These are phyloP conservation scores for Fomitopsis pulvina DNA, from an alignment of 768 basidiomycete genomes.

Conservation along the genomic window DNA sequence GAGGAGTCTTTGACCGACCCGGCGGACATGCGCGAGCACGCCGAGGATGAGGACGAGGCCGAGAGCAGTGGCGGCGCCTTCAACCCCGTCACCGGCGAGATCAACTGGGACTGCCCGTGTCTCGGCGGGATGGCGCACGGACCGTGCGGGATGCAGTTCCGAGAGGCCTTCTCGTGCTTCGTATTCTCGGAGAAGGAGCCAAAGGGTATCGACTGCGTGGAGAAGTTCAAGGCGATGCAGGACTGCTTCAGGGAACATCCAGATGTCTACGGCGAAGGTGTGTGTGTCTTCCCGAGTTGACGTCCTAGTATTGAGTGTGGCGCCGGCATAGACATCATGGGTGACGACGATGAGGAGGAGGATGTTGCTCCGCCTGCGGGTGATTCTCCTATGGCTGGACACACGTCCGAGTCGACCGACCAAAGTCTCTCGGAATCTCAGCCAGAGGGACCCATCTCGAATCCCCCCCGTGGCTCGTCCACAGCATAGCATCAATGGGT, in stretches of 20 bases:
- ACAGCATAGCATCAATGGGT: neutral
- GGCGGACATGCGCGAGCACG: conserved; percentile 1
- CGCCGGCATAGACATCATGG: conserved; percentile 55
- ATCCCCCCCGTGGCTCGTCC: neutral
- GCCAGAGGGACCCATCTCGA: neutral
- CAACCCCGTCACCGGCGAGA: conserved; percentile 96
- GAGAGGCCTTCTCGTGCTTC: conserved; percentile 95
- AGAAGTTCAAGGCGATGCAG: conserved; percentile 97
- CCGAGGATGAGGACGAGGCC: conserved; percentile 12
- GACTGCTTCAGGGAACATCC: conserved; percentile 95
- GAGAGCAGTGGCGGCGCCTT: conserved; percentile 50
- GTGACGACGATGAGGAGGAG: conserved; percentile 55
- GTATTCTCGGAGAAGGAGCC: conserved; percentile 91
- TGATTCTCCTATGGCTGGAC: conserved; percentile 2
- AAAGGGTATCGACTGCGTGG: conserved; percentile 96
- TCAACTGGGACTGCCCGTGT: conserved; percentile 99
- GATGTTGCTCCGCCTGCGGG: neutral
- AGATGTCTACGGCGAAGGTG: conserved; percentile 92
- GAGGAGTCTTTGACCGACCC: conserved; percentile 3
- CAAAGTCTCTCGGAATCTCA: neutral
- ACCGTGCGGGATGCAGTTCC: conserved; percentile 90
- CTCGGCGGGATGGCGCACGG: conserved; percentile 98
- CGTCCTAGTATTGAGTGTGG: conserved; percentile 6
- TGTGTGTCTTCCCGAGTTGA: conserved; percentile 22
- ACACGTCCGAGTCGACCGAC: conserved; percentile 6